A percentile compares a stretch with the other conserved stretches of the same genome.
These are phyloP conservation scores for Claviceps citrina DNA, from an alignment of 2,329 filamentous ascomycete genomes.

Conservation along the genomic window DNA sequence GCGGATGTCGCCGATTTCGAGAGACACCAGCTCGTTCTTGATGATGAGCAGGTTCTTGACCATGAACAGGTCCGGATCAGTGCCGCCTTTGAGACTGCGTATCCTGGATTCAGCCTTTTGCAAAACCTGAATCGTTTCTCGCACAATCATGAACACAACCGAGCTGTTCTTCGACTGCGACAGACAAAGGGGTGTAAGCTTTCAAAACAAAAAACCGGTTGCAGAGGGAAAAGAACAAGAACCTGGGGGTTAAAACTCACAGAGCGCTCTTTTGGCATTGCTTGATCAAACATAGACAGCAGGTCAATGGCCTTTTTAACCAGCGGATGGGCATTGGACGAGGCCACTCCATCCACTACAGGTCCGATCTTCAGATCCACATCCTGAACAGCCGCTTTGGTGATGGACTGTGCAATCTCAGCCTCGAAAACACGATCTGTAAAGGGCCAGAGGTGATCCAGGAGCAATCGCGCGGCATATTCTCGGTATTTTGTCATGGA, in stretches of 20 bases:
- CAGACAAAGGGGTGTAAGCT: not conserved
- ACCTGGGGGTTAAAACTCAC: slow-evolving; percentile 27
- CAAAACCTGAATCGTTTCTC: slow-evolving; percentile 74
- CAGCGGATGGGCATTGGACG: slow-evolving; percentile 42
- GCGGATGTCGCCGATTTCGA: slow-evolving; percentile 68
- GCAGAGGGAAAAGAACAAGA: not conserved
- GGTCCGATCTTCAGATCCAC: slow-evolving; percentile 36
- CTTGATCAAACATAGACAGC: slow-evolving; percentile 45
- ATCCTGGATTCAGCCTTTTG: slow-evolving; percentile 61
- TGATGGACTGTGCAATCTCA: slow-evolving; percentile 39
- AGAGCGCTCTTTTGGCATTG: slow-evolving; percentile 48
- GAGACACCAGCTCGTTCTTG: slow-evolving; percentile 88
- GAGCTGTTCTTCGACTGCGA: slow-evolving; percentile 30
- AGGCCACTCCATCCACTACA: slow-evolving; percentile 31
- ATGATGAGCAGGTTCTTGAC: slow-evolving; percentile 88
- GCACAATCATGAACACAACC: slow-evolving; percentile 57
- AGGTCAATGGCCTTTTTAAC: slow-evolving; percentile 44
- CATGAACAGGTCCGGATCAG: slow-evolving; percentile 79
- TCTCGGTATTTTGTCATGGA: slow-evolving; percentile 39
- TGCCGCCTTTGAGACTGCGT: slow-evolving; percentile 39
- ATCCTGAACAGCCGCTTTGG: slow-evolving; percentile 30
- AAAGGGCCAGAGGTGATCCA: slow-evolving; percentile 42
- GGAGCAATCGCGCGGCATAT: slow-evolving; percentile 38
- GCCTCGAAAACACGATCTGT: slow-evolving; percentile 38
- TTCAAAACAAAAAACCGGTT: not conserved